Percentiles rank a stretch among this genome's conserved stretches.
phyloP scores from a whole-genome alignment of 305 asterid species.

The Ilex paraguariensis region DNA sequence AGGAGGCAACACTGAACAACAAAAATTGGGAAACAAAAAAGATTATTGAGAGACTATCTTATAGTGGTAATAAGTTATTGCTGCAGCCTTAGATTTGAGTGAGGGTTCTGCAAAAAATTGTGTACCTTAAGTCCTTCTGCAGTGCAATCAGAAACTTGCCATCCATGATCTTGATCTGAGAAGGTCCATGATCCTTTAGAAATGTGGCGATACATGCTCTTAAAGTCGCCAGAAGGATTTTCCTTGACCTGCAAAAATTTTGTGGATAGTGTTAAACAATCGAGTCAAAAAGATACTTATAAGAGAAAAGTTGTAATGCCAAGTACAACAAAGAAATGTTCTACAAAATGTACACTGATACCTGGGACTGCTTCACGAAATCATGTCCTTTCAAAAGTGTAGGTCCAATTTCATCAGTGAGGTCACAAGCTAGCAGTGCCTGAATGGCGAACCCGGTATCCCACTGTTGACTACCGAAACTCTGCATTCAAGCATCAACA shows the following conservation, averaged over 20 bases:
- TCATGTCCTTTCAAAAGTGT: conserved; percentile 61
- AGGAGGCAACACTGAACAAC: conserved; percentile 70
- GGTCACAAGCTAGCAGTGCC: conserved; percentile 63
- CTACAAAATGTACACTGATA: conserved; percentile 8
- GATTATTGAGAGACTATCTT: not conserved
- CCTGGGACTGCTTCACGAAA: conserved; percentile 67
- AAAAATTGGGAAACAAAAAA: not conserved
- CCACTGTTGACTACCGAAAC: conserved; percentile 87
- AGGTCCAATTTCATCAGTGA: conserved; percentile 52
- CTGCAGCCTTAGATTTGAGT: too few species aligned
- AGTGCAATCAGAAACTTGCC: conserved; percentile 84
- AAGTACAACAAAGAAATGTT: not conserved
- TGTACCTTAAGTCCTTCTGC: conserved; percentile 83
- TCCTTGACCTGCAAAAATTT: conserved; percentile 36
- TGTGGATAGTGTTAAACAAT: not conserved
- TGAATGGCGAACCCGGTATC: conserved; percentile 81
- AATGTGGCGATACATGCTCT: conserved; percentile 64
- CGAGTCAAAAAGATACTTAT: not conserved
- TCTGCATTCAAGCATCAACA: conserved; percentile 33
- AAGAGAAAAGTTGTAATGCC: not conserved
- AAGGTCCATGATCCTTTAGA: conserved; percentile 84
- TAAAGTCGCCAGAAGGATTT: conserved; percentile 66
- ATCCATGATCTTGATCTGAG: conserved; percentile 81
- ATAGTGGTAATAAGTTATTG: not conserved
- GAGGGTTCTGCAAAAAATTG: not conserved